Conservation (phyloP, 2,329 filamentous ascomycete species). For the Ophiostoma ulmi region DNA sequence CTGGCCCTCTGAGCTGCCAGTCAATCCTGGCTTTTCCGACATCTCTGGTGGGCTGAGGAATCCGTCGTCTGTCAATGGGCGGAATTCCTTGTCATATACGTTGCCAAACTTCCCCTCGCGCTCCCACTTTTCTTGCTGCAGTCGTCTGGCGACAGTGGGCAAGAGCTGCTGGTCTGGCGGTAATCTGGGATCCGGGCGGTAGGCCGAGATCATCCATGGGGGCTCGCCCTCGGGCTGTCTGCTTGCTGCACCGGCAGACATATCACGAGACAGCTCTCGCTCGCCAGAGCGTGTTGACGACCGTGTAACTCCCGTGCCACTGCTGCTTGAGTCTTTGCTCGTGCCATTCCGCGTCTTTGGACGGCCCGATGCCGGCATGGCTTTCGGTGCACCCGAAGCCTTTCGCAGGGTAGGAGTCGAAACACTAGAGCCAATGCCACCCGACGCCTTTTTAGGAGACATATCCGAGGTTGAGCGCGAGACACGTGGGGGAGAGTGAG, state of each 20-base stretch:
- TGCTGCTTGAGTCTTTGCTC: conserved; percentile 42
- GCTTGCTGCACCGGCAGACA: conserved; percentile 40
- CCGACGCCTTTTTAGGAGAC: conserved; percentile 50
- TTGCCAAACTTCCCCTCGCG: conserved; percentile 81
- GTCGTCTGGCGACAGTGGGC: conserved; percentile 82
- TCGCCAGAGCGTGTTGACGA: conserved; percentile 61
- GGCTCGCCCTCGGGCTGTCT: conserved; percentile 87
- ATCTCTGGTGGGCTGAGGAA: conserved; percentile 44
- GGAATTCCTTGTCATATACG: conserved; percentile 82
- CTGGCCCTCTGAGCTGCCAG: conserved; percentile 25
- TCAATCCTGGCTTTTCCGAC: conserved; percentile 31
- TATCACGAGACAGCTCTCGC: conserved; percentile 47
- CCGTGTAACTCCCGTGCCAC: conserved; percentile 47
- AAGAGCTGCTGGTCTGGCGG: conserved; percentile 94
- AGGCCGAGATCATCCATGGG: conserved; percentile 90
- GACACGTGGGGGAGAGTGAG: background rate
- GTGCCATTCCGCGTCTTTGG: conserved; percentile 60
- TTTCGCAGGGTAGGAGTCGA: conserved; percentile 35
- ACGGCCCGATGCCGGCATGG: conserved; percentile 42
- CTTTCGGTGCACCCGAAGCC: conserved; percentile 38
- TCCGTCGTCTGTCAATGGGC: conserved; percentile 67
- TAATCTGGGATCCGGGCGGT: conserved; percentile 88
- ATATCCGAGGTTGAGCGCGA: conserved; percentile 43
- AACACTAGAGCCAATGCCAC: background rate
- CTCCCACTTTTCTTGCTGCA: conserved; percentile 95